Percentiles rank a stretch among this genome's conserved stretches.
These are phyloP conservation scores for Botrytis deweyae DNA, from an alignment of 2,329 filamentous ascomycete species.

Conservation along the genomic window DNA sequence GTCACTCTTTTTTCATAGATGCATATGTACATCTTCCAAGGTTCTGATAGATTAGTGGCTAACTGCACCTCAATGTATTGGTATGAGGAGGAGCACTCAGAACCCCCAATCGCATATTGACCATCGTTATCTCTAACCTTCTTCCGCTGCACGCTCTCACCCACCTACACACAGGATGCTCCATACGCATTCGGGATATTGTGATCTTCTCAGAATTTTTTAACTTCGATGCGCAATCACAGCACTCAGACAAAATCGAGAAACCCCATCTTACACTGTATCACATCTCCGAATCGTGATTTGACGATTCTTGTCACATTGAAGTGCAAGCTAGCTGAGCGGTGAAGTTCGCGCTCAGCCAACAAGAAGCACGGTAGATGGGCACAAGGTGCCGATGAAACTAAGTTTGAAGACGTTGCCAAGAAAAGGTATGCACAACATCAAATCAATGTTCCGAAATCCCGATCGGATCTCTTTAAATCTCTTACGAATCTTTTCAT, in stretches of 20 bases:
- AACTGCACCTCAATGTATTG: neutral
- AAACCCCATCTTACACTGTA: neutral
- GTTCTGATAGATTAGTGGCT: neutral
- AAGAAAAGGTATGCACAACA: neutral
- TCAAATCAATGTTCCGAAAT: too few relatives aligned
- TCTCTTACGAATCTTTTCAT: too few relatives aligned
- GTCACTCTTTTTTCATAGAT: neutral
- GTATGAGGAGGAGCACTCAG: neutral
- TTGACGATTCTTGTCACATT: neutral
- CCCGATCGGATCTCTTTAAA: too few relatives aligned
- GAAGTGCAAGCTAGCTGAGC: neutral
- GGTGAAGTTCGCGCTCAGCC: neutral
- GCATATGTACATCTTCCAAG: neutral
- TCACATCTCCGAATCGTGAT: neutral
- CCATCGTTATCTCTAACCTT: neutral
- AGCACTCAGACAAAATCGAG: neutral
- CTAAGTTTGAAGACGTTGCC: neutral
- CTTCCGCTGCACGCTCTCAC: neutral
- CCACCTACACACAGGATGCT: neutral
- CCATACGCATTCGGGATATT: neutral
- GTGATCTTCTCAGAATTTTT: neutral
- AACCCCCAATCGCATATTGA: neutral
- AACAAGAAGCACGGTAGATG: neutral
- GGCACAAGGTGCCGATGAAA: neutral
- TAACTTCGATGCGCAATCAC: neutral